Evolutionary conservation across 2,329 filamentous ascomycete species (phyloP), one percentile per base, ranked within the genome.

Genomic region (Aspergillus glaucus): DNA sequence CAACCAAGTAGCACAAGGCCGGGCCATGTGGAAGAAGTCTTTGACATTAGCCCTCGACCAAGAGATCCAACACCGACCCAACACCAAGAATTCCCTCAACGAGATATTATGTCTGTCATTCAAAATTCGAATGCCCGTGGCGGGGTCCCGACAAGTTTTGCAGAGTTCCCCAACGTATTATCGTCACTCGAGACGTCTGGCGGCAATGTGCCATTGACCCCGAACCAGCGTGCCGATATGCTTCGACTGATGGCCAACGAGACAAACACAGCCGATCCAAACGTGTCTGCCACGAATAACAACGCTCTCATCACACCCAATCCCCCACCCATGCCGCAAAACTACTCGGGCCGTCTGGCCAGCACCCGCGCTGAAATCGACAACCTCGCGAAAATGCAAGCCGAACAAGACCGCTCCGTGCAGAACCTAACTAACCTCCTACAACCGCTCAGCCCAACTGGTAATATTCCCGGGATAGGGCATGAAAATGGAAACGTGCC

Each of bases 401-500:
- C 82, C 21, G 84, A 92, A 51, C 90, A 95, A 61, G 84, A 86
- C 51, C 79, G 79, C 43, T 86, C 87, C 44, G 86, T 96, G 1
- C 81, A 87, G 52, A 82, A 87, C 50, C 75, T 96, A 8, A 83
- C 83, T 45, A 83, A 81, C 48, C 73, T 89, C 14, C 77, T 96
- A 6, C 84, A 87, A 6, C 90, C 90, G 0, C 76, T 95, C 10
- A 91, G 85, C 60, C 90, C 90, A 0, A 87, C 82, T 0, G 89
- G 88, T 4, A 79, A 80, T 14, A 87, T 95, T 32, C 87, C 88
- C 1, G 87, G 87, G 4, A 67, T 93, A 4, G 61, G 58, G 30
- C 68, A 72, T 34, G 70, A 71, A 44, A 65, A 62, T 26, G 65
- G 64, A 12, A 66, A 59, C 32, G 63, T 77, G 2, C 68, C 66